phyloP scores from a whole-genome alignment of 257 asterid species.

The Nicotiana tomentosiformis region DNA sequence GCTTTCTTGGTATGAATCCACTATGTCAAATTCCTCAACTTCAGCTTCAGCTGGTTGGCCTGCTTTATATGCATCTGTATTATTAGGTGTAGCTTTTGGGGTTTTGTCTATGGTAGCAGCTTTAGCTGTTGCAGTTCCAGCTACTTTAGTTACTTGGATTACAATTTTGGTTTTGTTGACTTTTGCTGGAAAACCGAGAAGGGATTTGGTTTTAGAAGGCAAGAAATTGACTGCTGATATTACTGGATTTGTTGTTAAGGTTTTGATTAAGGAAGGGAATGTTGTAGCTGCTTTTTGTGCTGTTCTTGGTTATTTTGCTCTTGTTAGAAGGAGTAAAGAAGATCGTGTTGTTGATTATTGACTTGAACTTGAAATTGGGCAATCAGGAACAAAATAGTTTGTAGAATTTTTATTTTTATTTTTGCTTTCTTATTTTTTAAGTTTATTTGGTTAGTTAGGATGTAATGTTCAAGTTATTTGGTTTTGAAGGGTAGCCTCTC shows the following conservation, averaged over 20 bases:
- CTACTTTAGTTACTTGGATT: slow-evolving; percentile 84
- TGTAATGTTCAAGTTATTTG: no score
- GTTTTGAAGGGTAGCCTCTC: no score
- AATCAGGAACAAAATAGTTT: not conserved
- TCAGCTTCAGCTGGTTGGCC: slow-evolving; percentile 34
- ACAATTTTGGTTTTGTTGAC: slow-evolving; percentile 70
- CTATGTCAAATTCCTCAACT: slow-evolving; percentile 18
- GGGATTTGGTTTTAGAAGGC: slow-evolving; percentile 61
- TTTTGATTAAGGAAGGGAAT: slow-evolving; percentile 81
- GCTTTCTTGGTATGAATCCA: slow-evolving; percentile 49
- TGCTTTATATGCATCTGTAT: slow-evolving; percentile 63
- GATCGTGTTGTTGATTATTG: slow-evolving; percentile 10
- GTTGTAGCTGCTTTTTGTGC: slow-evolving; percentile 82
- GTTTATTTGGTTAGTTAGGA: not conserved
- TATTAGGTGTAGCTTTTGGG: slow-evolving; percentile 68
- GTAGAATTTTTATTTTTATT: not conserved
- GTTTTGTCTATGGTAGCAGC: slow-evolving; percentile 79
- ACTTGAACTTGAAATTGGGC: not conserved
- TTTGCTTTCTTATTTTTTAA: not conserved
- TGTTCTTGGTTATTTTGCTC: slow-evolving; percentile 66
- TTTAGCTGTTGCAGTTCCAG: slow-evolving; percentile 81
- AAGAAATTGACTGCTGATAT: slow-evolving; percentile 82
- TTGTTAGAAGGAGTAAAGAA: slow-evolving; percentile 34
- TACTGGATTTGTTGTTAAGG: slow-evolving; percentile 53
- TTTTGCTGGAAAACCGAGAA: slow-evolving; percentile 74